Base-by-base conservation (phyloP, 2,329 filamentous ascomycete species). In the Arthroderma sp. region DNA sequence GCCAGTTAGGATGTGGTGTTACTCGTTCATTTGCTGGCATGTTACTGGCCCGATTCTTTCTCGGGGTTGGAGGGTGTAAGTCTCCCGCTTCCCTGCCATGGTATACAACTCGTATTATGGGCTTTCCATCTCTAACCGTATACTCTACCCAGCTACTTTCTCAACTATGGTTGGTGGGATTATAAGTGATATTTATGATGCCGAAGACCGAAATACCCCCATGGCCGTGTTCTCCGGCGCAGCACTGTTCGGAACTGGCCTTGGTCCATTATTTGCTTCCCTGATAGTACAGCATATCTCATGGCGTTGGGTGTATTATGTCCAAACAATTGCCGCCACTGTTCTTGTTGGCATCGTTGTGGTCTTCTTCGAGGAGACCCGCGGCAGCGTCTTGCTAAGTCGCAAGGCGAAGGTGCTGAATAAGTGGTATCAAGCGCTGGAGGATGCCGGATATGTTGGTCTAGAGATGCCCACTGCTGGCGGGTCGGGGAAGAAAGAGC, bases 81-180 rank as follows among this genome's bases (percentile, higher is more conserved):
- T 69, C 10, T 8, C 9, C 36, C 15, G 15, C 15, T 22, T 22
- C 15, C 15, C 15, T 22, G 15, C 15, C 15, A 34, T 34, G 3
- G 1, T 22, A 29, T 31, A 6, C 28, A 6, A n/a, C 4, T 32
- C 38, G 9, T 33, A 54, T 7, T 9, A 34, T 30, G 34, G 11
- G 1, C 7, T 9, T 27, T 15, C 1, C 28, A 34, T 34, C 2
- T 34, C 28, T 8, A 28, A 40, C 15, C 33, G 11, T 8, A 8
- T 11, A 11, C 11, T 27, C 15, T 29, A 5, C 39, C 42, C 27
- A 67, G 63, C 59, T 31, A 78, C 75, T 0, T 94, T 93, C 58
- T 86, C 82, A 38, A 91, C 85, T 22, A 88, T 94, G 73, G 82
- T 94, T 0, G 88, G 88, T n/a, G 88, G 88, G 3, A 83, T 95